Conservation (phyloP, 306 rosid genomes). For the Aeschynomene evenia region DNA sequence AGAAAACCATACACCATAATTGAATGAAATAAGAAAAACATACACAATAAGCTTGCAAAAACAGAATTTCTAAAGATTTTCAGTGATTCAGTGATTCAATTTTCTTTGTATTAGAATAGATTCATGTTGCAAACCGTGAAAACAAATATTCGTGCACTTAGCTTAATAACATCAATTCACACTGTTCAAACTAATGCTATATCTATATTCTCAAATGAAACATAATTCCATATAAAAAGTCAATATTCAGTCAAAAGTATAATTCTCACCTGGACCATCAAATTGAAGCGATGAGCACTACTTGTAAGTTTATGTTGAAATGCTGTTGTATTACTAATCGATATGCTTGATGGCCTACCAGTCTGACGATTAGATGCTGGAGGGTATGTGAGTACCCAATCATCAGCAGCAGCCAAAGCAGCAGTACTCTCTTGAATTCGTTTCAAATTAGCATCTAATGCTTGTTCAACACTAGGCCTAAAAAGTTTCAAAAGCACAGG, state of each 20-base stretch:
- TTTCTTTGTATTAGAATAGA: not conserved
- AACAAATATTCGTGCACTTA: conserved; percentile 16
- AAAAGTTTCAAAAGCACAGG: conserved; percentile 92
- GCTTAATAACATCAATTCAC: not conserved
- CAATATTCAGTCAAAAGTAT: conserved; percentile 8
- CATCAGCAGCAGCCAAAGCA: conserved; percentile 99
- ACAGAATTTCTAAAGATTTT: not conserved
- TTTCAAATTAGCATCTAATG: conserved; percentile 89
- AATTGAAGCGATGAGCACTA: conserved; percentile 97
- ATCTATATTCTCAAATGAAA: conserved; percentile 16
- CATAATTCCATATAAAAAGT: conserved; percentile 10
- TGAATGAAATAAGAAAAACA: conserved; percentile 16
- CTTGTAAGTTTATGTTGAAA: conserved; percentile 88
- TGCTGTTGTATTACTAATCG: conserved; percentile 46
- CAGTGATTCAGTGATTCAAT: too few species aligned
- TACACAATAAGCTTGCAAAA: not conserved
- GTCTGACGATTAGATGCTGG: conserved; percentile 64
- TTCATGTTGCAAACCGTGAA: not conserved
- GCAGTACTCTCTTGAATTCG: conserved; percentile 97
- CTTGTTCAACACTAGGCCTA: conserved; percentile 98
- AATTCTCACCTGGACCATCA: conserved; percentile 94
- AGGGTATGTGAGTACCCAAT: conserved; percentile 77
- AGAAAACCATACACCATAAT: conserved; percentile 9
- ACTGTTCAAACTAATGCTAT: conserved; percentile 8
- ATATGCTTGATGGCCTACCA: conserved; percentile 56